Evolutionary conservation across 371 early-diverging fungal species (phyloP).

Genomic region (Rhizopus sp.): DNA sequence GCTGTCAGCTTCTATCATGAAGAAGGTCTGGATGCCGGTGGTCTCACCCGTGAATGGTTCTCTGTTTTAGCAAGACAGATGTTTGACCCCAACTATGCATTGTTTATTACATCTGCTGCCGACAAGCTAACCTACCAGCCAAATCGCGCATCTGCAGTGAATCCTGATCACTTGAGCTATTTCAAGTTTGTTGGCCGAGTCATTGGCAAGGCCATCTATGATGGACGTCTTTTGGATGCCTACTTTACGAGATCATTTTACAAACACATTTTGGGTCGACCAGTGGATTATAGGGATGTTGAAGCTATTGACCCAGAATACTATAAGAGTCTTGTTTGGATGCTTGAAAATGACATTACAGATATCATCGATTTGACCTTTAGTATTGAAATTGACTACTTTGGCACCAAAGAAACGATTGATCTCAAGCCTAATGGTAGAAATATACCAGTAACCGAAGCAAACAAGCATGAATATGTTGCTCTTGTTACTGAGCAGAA

Average conservation of each 20-base stretch:
- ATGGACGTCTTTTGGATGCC: slow-evolving; percentile 92
- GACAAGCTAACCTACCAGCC: slow-evolving; percentile 97
- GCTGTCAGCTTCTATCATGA: slow-evolving; percentile 97
- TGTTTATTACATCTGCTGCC: slow-evolving; percentile 95
- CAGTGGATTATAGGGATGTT: slow-evolving; percentile 94
- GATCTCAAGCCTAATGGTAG: slow-evolving; percentile 93
- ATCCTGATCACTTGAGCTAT: slow-evolving; percentile 95
- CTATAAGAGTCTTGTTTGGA: slow-evolving; percentile 98
- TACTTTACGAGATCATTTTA: slow-evolving; percentile 99
- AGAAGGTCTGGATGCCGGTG: slow-evolving; percentile 99
- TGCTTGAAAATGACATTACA: slow-evolving; percentile 95
- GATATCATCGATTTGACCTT: slow-evolving; percentile 96
- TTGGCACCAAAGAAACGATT: slow-evolving; percentile 83
- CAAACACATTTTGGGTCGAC: slow-evolving; percentile 91
- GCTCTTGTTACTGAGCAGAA: slow-evolving; percentile 88
- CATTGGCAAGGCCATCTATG: slow-evolving; percentile 98
- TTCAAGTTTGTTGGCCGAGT: slow-evolving; percentile 99
- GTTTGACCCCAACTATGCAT: slow-evolving; percentile 98
- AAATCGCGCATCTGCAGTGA: slow-evolving; percentile 91
- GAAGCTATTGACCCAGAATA: slow-evolving; percentile 97
- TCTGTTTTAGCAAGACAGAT: slow-evolving; percentile 94
- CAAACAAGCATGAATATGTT: slow-evolving; percentile 97
- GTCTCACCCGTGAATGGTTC: slow-evolving; percentile 99
- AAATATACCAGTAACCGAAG: slow-evolving; percentile 92
- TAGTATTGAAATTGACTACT: slow-evolving; percentile 91